Evolutionary conservation across 148 eudicot genomes (phyloP).

Genomic region (Fagopyrum homotropicum): DNA sequence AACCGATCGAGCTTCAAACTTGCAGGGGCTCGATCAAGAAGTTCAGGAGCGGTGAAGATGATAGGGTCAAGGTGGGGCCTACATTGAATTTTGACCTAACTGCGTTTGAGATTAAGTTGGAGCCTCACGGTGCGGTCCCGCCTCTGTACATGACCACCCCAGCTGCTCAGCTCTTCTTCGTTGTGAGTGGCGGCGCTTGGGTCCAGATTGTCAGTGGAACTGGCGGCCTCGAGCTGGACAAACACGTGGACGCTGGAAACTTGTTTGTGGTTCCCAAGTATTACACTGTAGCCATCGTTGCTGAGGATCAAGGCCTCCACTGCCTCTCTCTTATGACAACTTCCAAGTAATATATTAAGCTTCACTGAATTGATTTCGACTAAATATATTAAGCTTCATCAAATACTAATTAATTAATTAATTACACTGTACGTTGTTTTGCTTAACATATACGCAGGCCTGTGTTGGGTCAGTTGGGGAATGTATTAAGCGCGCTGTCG

Average conservation of each 20-base stretch:
- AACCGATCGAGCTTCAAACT: background rate
- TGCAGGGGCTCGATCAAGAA: constrained; percentile 6
- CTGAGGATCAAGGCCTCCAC: constrained; percentile 34
- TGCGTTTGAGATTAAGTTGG: constrained; percentile 22
- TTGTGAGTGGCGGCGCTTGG: constrained; percentile 25
- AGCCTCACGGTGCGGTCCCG: constrained; percentile 17
- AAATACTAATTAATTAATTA: background rate
- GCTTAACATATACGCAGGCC: constrained; percentile 19
- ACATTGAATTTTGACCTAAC: background rate
- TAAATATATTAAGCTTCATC: background rate
- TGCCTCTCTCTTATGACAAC: constrained; percentile 30
- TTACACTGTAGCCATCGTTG: constrained; percentile 16
- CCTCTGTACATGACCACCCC: constrained; percentile 25
- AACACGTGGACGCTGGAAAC: constrained; percentile 22
- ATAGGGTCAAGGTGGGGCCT: background rate
- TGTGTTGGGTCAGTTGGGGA: constrained; percentile 17
- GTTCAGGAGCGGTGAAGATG: constrained; percentile 9
- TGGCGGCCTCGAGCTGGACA: constrained; percentile 25
- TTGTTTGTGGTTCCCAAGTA: constrained; percentile 39
- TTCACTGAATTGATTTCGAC: no score
- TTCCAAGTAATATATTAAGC: constrained; percentile 22
- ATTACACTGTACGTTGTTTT: no score
- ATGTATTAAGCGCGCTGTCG: constrained; percentile 29
- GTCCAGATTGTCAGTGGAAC: constrained; percentile 23
- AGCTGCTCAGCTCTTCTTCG: constrained; percentile 26